Evolutionary conservation across 129 eudicot genomes (phyloP).

Genomic region (Mikania micrantha): DNA sequence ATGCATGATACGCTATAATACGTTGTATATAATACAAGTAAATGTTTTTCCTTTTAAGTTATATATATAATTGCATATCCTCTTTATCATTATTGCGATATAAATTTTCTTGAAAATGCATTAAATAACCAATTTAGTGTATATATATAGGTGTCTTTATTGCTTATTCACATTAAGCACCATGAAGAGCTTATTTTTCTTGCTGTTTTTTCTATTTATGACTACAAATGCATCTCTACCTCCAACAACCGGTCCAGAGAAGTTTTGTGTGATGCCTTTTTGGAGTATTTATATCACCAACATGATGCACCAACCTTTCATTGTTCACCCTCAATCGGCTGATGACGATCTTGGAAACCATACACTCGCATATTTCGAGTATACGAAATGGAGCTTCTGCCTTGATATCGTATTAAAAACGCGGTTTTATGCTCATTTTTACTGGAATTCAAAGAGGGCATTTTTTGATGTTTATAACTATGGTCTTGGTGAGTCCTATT

Average conservation of each 20-base stretch:
- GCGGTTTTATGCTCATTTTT: slow-evolving; percentile 12
- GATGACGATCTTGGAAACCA: slow-evolving; percentile 13
- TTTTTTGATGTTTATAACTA: slow-evolving; percentile 14
- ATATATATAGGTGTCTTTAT: neutral
- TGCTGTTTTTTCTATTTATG: neutral
- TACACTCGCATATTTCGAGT: neutral
- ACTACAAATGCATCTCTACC: neutral
- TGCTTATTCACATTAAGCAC: neutral
- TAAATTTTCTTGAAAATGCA: neutral
- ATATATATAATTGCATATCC: neutral
- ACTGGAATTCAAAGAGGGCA: neutral
- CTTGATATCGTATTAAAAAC: neutral
- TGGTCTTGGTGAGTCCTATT: neutral
- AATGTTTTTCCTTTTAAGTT: neutral
- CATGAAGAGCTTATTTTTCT: neutral
- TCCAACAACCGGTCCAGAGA: neutral
- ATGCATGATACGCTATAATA: neutral
- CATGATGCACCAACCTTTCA: neutral
- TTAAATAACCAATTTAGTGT: neutral
- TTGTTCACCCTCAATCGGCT: neutral
- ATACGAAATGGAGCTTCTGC: slow-evolving; percentile 11
- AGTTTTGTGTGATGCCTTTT: neutral
- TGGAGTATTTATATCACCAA: neutral
- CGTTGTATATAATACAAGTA: neutral
- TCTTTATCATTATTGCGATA: neutral